These are phyloP conservation scores for Coniochaeta prunicola DNA, from an alignment of 2,329 filamentous ascomycete genomes.

Conservation along the genomic window DNA sequence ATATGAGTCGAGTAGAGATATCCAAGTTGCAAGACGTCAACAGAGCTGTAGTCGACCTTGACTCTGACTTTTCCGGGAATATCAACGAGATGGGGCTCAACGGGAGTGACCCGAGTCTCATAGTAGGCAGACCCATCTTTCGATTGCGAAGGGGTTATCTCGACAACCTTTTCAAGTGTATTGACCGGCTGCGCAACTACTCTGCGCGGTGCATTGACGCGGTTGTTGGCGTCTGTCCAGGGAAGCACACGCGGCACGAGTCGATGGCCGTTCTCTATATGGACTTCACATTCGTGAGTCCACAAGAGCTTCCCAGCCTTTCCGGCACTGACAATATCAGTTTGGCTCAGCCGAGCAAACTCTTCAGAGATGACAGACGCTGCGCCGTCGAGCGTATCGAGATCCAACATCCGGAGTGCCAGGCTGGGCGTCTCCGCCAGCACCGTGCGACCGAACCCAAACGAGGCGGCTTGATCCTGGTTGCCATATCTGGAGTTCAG, in stretches of 20 bases:
- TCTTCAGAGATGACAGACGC: conserved; percentile 9
- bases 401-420: conserved; percentile 21
- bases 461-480: conserved; percentile 20
- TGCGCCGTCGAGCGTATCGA: conserved; percentile 11
- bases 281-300: conserved; percentile 28
- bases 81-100: not conserved
- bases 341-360: conserved; percentile 15
- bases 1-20: conserved; percentile 15
- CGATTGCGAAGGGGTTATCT: conserved; percentile 14
- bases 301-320: conserved; percentile 17
- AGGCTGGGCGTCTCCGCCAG: conserved; percentile 23
- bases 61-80: conserved; percentile 9
- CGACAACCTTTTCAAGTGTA: conserved; percentile 22
- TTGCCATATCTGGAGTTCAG: conserved; percentile 11
- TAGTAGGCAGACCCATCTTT: conserved; percentile 14
- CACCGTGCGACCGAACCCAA: conserved; percentile 24
- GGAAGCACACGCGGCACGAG: conserved; percentile 32
- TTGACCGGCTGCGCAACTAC: conserved; percentile 23
- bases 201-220: conserved; percentile 29
- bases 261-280: conserved; percentile 23
- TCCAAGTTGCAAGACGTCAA: conserved; percentile 18
- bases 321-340: not conserved
- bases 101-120: conserved; percentile 6
- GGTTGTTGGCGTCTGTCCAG: conserved; percentile 27
- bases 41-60: conserved; percentile 29